Evolutionary conservation across 352 stramenopile species (phyloP).

Genomic region (Pythium guiyangense): DNA sequence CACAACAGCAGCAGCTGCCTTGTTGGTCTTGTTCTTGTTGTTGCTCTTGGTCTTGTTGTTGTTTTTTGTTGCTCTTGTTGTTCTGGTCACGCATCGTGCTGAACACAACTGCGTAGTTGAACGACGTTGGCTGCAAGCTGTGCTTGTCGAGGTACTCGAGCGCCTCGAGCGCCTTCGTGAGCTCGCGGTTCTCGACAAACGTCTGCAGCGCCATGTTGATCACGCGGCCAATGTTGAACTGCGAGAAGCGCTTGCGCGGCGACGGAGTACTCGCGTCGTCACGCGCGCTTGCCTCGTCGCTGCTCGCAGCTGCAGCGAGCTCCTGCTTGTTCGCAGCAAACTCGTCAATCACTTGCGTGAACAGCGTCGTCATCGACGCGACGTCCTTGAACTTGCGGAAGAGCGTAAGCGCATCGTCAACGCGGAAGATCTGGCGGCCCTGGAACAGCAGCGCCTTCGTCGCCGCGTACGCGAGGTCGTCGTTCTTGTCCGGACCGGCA

Average conservation of each 20-base stretch:
- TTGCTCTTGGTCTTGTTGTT: slow-evolving; percentile 16
- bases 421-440: slow-evolving; percentile 38
- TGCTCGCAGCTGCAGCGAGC: slow-evolving; percentile 1
- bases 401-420: slow-evolving; percentile 32
- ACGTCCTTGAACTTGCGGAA: slow-evolving; percentile 49
- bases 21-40: slow-evolving; percentile 1
- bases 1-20: slow-evolving; percentile 13
- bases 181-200: slow-evolving; percentile 39
- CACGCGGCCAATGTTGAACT: slow-evolving; percentile 42
- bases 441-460: slow-evolving; percentile 53
- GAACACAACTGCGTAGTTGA: slow-evolving; percentile 44
- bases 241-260: slow-evolving; percentile 19
- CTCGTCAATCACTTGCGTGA: slow-evolving; percentile 38
- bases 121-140: slow-evolving; percentile 23
- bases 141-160: slow-evolving; percentile 28
- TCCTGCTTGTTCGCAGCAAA: slow-evolving; percentile 27
- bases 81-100: slow-evolving; percentile 40
- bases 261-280: neutral
- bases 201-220: slow-evolving; percentile 44
- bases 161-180: slow-evolving; percentile 26
- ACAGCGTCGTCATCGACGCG: slow-evolving; percentile 29
- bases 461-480: slow-evolving; percentile 44
- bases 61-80: slow-evolving; percentile 14
- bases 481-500: slow-evolving; percentile 23
- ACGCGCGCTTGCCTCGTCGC: neutral